Evolutionary conservation across 495 filamentous ascomycete genomes (phyloP).

Genomic region (Aspergillus homomorphus): DNA sequence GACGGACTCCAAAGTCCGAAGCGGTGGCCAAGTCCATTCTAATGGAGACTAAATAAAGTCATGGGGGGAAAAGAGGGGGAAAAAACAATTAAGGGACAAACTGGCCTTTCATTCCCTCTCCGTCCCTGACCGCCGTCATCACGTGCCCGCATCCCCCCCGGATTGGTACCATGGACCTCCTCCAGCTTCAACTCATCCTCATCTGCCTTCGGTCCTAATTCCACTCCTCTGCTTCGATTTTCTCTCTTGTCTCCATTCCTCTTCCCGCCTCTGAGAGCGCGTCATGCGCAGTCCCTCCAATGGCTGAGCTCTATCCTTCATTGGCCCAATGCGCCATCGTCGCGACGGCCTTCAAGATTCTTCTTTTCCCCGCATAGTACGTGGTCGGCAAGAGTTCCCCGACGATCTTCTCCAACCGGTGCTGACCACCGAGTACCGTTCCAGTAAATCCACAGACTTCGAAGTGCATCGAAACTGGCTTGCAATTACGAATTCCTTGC

Average conservation of each 20-base stretch:
- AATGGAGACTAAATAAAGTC: conserved; percentile 17
- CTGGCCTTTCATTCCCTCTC: conserved; percentile 16
- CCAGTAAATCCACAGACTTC: conserved; percentile 97
- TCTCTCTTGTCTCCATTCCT: conserved; percentile 4
- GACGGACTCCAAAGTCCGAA: conserved; percentile 51
- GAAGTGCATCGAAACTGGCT: conserved; percentile 99
- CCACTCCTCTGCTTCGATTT: background rate
- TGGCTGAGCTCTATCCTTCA: conserved; percentile 81
- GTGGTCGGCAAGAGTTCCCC: conserved; percentile 28
- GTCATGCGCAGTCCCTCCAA: conserved; percentile 42
- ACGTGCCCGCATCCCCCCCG: conserved; percentile 18
- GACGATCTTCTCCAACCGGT: background rate
- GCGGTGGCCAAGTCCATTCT: conserved; percentile 39
- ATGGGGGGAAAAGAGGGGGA: background rate
- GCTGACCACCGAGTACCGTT: conserved; percentile 1
- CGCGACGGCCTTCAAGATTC: conserved; percentile 85
- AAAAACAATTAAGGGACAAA: conserved; percentile 15
- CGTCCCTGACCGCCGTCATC: conserved; percentile 7
- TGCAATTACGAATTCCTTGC: conserved; percentile 85
- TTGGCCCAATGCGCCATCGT: conserved; percentile 83
- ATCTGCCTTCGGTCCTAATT: background rate
- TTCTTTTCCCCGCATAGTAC: conserved; percentile 96
- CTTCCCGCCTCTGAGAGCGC: conserved; percentile 10
- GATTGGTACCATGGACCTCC: conserved; percentile 10
- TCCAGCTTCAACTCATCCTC: background rate